phyloP scores from a whole-genome alignment of 2,329 filamentous ascomycete genomes.

The Trichoderma simmonsii region DNA sequence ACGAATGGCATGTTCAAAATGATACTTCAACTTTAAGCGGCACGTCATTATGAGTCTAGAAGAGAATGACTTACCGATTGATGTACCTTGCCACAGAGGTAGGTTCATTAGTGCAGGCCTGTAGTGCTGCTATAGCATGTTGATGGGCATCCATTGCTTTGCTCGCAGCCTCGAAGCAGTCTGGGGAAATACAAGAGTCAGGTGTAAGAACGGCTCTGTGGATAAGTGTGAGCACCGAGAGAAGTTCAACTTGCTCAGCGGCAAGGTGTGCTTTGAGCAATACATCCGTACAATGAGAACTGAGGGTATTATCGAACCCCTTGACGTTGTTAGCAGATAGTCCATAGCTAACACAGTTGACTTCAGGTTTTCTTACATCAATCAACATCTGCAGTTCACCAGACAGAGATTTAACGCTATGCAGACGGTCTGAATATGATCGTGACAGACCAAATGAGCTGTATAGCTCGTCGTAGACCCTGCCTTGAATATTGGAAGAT shows the following conservation, averaged over 20 bases:
- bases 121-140: not conserved
- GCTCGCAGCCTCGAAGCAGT: not conserved
- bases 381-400: not conserved
- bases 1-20: not conserved
- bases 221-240: not conserved
- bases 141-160: not conserved
- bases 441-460: not conserved
- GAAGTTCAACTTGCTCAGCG: not conserved
- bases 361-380: not conserved
- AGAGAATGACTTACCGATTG: not conserved
- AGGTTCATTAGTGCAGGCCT: not conserved
- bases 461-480: not conserved
- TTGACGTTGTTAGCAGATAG: not conserved
- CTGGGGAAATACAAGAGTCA: not conserved
- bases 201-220: not conserved
- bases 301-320: not conserved
- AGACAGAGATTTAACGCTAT: not conserved
- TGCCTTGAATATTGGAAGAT: not conserved
- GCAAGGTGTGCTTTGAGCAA: not conserved
- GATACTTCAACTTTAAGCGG: not conserved
- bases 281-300: not conserved
- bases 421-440: not conserved
- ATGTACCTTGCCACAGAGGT: not conserved
- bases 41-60: not conserved
- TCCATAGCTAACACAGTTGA: not conserved